These are phyloP conservation scores for Talaromyces marneffei DNA, from an alignment of 2,329 filamentous ascomycete genomes.

Conservation along the genomic window DNA sequence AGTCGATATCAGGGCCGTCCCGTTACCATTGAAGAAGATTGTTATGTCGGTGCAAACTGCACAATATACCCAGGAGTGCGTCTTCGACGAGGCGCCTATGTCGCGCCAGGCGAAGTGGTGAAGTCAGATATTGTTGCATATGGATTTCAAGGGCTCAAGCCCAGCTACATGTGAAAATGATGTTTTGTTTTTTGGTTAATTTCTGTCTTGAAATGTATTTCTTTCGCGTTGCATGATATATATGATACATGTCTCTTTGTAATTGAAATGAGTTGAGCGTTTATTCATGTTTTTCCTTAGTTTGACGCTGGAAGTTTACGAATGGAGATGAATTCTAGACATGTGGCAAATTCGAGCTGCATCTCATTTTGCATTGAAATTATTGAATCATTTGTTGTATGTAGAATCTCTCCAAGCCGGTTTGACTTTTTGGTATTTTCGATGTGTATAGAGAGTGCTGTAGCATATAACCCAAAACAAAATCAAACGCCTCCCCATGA, in stretches of 20 bases:
- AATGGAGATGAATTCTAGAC: background rate
- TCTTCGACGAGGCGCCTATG: conserved; percentile 38
- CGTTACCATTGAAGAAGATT: conserved; percentile 70
- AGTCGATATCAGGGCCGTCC: conserved; percentile 64
- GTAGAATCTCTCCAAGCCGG: background rate
- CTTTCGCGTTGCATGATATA: background rate
- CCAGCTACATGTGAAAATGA: conserved; percentile 33
- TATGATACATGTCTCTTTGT: conserved; percentile 8
- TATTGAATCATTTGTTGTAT: background rate
- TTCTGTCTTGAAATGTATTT: background rate
- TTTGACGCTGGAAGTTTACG: background rate
- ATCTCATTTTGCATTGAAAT: background rate
- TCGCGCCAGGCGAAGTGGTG: conserved; percentile 42
- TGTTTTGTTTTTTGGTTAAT: background rate
- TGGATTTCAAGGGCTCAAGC: conserved; percentile 38
- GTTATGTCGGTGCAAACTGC: conserved; percentile 58
- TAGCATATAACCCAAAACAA: no score
- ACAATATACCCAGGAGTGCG: conserved; percentile 50
- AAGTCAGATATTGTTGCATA: conserved; percentile 39
- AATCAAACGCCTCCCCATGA: background rate
- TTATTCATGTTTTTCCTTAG: background rate
- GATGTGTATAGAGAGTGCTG: background rate
- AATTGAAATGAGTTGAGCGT: conserved; percentile 3
- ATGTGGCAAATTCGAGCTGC: background rate
- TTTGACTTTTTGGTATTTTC: background rate